These are phyloP conservation scores for Nicotiana attenuata DNA, from an alignment of 257 asterid genomes.

Conservation along the genomic window DNA sequence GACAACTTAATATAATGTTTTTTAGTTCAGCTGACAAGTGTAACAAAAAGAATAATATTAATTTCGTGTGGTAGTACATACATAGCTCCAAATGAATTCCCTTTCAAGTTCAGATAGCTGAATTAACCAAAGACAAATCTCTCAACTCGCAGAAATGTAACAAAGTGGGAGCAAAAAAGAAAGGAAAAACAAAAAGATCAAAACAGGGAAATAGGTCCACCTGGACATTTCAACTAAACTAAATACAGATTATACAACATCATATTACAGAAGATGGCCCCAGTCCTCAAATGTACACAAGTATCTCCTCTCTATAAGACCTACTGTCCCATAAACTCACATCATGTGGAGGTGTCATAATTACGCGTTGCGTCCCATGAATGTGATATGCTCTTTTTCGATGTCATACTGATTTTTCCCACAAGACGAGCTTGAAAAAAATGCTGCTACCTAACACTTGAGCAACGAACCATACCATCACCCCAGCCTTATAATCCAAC, in stretches of 20 bases:
- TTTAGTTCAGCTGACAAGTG: background rate
- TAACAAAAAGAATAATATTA: constrained; percentile 7
- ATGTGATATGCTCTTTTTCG: background rate
- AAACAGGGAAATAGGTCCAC: background rate
- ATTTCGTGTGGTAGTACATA: constrained; percentile 3
- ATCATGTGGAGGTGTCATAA: background rate
- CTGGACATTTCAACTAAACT: constrained; percentile 6
- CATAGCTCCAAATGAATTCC: background rate
- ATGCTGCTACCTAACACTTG: background rate
- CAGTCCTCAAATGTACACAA: constrained; percentile 14
- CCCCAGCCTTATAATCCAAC: constrained; percentile 57
- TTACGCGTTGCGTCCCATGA: background rate
- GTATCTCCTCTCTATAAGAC: background rate
- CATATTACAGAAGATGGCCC: background rate
- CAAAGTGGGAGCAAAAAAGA: background rate
- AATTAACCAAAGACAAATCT: background rate
- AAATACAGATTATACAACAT: constrained; percentile 9
- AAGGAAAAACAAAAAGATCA: background rate
- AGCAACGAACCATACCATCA: background rate
- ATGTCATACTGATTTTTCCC: background rate
- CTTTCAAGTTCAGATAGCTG: background rate
- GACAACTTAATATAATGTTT: background rate
- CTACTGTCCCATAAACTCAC: background rate
- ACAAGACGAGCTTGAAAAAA: background rate
- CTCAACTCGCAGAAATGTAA: background rate